A percentile compares a stretch with the other conserved stretches of the same genome.
Conservation (phyloP, 2,329 filamentous ascomycete species). For the Paraphoma chrysanthemicola region DNA sequence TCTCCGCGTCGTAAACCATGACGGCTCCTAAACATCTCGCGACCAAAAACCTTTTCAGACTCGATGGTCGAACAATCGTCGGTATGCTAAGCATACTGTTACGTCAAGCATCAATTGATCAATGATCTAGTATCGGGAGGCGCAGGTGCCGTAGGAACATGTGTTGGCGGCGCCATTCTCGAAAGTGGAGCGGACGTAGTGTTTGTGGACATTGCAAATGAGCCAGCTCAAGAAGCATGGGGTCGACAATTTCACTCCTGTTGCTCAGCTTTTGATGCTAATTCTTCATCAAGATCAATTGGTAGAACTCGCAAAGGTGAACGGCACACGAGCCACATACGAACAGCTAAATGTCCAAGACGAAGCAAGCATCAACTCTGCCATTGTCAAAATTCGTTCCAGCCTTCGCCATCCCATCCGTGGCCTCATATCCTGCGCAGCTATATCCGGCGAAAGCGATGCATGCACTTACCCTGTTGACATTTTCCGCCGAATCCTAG, state of each 20-base stretch:
- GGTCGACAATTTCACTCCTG: constrained; percentile 1
- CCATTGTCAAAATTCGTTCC: constrained; percentile 14
- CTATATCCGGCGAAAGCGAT: constrained; percentile 38
- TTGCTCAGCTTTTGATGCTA: neutral
- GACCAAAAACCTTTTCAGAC: constrained; percentile 28
- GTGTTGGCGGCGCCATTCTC: constrained; percentile 29
- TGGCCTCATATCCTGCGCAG: constrained; percentile 36
- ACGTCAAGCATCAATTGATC: neutral
- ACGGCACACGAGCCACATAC: constrained; percentile 22
- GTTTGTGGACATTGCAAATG: constrained; percentile 21
- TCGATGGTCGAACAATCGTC: constrained; percentile 31
- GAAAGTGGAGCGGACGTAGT: constrained; percentile 36
- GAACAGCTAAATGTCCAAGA: constrained; percentile 28
- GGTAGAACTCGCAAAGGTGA: constrained; percentile 4
- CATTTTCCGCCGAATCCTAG: constrained; percentile 44
- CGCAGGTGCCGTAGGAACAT: constrained; percentile 31
- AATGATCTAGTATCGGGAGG: constrained; percentile 32
- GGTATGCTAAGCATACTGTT: constrained; percentile 11
- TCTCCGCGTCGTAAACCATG: constrained; percentile 5
- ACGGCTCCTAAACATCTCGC: constrained; percentile 34
- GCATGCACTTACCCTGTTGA: constrained; percentile 42
- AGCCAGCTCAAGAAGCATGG: constrained; percentile 10
- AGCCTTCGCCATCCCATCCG: constrained; percentile 26
- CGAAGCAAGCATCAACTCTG: constrained; percentile 18
- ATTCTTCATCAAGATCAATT: constrained; percentile 5